Base-by-base conservation (phyloP, 208 protist genomes). In the Strigomonas culicis region DNA sequence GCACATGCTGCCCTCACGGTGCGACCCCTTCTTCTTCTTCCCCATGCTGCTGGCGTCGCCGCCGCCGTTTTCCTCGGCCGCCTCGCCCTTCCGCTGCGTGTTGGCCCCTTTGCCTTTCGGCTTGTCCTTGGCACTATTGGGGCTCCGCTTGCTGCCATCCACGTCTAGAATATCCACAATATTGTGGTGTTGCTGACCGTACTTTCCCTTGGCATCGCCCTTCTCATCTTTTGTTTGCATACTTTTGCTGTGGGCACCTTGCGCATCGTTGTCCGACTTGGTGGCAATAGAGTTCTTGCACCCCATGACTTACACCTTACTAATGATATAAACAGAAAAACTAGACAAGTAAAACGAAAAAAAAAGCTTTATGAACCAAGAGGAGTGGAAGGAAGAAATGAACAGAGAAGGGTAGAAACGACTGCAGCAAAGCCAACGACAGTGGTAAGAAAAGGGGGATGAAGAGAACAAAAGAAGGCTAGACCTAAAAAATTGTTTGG, bases 161-260 rank as follows among this genome's bases (percentile, higher is more conserved):
- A n/a, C n/a, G n/a, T n/a, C n/a, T n/a, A n/a, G n/a, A n/a, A n/a
- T 25, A 11, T 32, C 17, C 22, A 27, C 59, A 6, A 28, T 52
- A 19, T 63, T 39, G n/a, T 41, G 30, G 22, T n/a, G 4, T 4
- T 2, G 22, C 44, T 25, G 24, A 2, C n/a, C 25, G 43, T 31
- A 41, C 36, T 41, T 41, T 6, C 36, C 8, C 8, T 41, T 13
- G 8, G 36, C 36, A 13, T 13, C 13, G 36, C 36, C 22, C 25
- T 63, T 53, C 22, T 34, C 50, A 21, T 66, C 49, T 51, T 39
- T 66, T 47, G 46, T 66, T 4, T 46, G 55, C 6, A 52, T 68
- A 1, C 51, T 24, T 55, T 46, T 68, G 28, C n/a, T n/a, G n/a
- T n/a, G n/a, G n/a, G n/a, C n/a, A n/a, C n/a, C n/a, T n/a, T n/a